phyloP scores from a whole-genome alignment of 441 rosid genomes.

The Euphorbia corollata region DNA sequence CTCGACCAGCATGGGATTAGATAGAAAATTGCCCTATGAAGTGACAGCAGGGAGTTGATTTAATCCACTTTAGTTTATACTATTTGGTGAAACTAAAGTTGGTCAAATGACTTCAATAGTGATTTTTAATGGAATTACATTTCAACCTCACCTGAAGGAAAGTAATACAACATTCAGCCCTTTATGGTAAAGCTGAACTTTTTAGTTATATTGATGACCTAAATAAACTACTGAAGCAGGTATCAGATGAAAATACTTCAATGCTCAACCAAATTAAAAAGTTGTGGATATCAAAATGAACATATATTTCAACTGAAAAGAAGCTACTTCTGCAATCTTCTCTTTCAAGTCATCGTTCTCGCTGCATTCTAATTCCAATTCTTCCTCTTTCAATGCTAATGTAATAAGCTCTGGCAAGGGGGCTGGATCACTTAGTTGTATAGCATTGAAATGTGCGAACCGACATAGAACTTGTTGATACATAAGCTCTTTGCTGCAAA shows the following conservation, averaged over 20 bases:
- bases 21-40: too few species aligned
- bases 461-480: slow-evolving; percentile 85
- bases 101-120: not conserved
- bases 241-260: not conserved
- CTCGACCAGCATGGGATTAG: too few species aligned
- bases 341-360: slow-evolving; percentile 65
- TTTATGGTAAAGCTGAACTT: too few species aligned
- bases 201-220: too few species aligned
- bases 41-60: too few species aligned
- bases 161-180: not conserved
- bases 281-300: slow-evolving; percentile 7
- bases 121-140: not conserved
- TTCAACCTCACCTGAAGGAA: not conserved
- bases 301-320: slow-evolving; percentile 12
- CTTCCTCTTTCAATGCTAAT: slow-evolving; percentile 90
- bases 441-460: slow-evolving; percentile 80
- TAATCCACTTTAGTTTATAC: too few species aligned
- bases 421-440: slow-evolving; percentile 78
- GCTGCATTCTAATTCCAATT: slow-evolving; percentile 46
- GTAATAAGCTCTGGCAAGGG: slow-evolving; percentile 59
- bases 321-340: slow-evolving; percentile 74
- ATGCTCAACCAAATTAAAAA: slow-evolving; percentile 6
- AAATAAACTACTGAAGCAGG: not conserved
- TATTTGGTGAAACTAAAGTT: too few species aligned
- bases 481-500: slow-evolving; percentile 88